These are phyloP conservation scores for Colletotrichum sp. DNA, from an alignment of 2,329 filamentous ascomycete genomes.

Conservation along the genomic window DNA sequence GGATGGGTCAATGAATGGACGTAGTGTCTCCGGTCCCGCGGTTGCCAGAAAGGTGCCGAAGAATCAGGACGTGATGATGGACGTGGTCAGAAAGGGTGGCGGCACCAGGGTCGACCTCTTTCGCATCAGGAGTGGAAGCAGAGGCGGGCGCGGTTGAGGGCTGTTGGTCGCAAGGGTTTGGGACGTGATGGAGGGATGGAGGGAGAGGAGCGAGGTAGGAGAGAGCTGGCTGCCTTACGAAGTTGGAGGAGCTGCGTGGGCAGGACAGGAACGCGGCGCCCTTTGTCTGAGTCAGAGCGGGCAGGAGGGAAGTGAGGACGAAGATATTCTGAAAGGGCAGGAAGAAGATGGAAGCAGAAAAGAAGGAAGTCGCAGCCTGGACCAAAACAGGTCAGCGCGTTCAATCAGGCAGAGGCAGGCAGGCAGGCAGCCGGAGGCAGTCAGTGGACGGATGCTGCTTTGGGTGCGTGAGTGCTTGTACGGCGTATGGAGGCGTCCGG, in stretches of 20 bases:
- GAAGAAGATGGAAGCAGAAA: background rate
- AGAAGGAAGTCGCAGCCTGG: background rate
- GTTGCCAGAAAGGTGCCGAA: background rate
- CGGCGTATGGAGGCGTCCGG: conserved; percentile 7
- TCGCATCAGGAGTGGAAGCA: background rate
- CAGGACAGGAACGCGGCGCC: conserved; percentile 1
- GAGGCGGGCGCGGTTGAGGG: background rate
- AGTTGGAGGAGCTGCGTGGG: background rate
- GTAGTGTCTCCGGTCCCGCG: background rate
- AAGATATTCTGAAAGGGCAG: background rate
- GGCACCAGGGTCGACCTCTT: background rate
- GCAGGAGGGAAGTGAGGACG: background rate
- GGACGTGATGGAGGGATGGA: background rate
- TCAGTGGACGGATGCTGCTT: background rate
- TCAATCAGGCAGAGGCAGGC: conserved; percentile 8
- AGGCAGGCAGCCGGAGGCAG: background rate
- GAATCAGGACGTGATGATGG: background rate
- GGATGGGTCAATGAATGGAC: background rate
- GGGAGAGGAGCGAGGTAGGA: background rate
- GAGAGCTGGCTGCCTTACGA: conserved; percentile 1
- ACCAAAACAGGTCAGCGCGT: background rate
- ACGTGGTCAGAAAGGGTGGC: background rate
- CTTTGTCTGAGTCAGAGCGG: conserved; percentile 19
- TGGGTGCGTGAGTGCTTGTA: background rate
- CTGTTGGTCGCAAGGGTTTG: conserved; percentile 11